Conservation (phyloP, 345 rosid genomes). For the Clarkia xantiana region DNA sequence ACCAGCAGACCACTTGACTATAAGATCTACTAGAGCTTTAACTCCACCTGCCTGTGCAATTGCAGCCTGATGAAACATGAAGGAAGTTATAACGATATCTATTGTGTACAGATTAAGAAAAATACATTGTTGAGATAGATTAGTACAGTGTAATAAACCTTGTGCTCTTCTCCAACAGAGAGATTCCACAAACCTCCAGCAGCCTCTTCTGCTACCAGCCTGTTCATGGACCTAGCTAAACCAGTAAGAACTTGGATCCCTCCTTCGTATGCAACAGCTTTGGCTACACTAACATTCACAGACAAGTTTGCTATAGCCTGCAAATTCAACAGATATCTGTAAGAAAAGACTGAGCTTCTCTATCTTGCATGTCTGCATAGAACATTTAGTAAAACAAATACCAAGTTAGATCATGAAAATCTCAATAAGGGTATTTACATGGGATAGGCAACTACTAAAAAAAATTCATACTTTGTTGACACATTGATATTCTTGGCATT, state of each 20-base stretch:
- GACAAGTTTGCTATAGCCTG: slow-evolving; percentile 87
- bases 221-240: slow-evolving; percentile 68
- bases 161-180: slow-evolving; percentile 85
- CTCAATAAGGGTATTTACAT: neutral
- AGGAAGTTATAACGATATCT: too few relatives aligned
- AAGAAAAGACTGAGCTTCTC: too few relatives aligned
- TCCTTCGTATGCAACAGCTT: slow-evolving; percentile 74
- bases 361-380: too few relatives aligned
- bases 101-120: too few relatives aligned
- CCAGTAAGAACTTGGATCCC: slow-evolving; percentile 52
- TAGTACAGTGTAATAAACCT: slow-evolving; percentile 22
- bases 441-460: too few relatives aligned
- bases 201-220: slow-evolving; percentile 77
- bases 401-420: slow-evolving; percentile 2
- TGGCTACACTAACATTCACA: slow-evolving; percentile 66
- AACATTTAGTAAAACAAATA: neutral
- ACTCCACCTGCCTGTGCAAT: slow-evolving; percentile 75
- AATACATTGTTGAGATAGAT: too few relatives aligned
- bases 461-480: too few relatives aligned
- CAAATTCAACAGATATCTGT: slow-evolving; percentile 1
- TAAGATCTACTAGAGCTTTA: slow-evolving; percentile 63
- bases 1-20: slow-evolving; percentile 62
- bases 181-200: slow-evolving; percentile 90
- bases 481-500: too few relatives aligned
- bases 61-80: slow-evolving; percentile 30